These are phyloP conservation scores for Zygosaccharomyces lentus DNA, from an alignment of 805 yeast genomes.

Conservation along the genomic window DNA sequence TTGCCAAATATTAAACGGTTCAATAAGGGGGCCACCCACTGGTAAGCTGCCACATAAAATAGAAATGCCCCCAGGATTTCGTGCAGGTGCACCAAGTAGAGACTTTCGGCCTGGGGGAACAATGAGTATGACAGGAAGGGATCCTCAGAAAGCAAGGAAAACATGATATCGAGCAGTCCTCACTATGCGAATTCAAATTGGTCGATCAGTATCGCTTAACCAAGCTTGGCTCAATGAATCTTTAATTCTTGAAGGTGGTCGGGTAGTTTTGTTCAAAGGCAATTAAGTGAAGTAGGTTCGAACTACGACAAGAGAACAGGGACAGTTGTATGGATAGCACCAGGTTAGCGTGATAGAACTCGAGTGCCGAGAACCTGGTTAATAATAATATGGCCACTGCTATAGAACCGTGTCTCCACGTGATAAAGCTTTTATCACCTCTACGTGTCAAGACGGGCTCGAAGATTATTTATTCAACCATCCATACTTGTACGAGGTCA, in stretches of 20 bases:
- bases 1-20: conserved; percentile 48
- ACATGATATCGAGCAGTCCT: neutral
- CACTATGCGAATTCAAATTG: neutral
- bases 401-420: conserved; percentile 1
- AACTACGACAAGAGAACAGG: neutral
- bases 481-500: neutral
- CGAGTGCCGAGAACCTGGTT: neutral
- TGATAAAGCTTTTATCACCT: neutral
- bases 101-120: conserved; percentile 38
- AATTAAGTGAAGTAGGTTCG: neutral
- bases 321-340: neutral
- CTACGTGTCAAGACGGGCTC: neutral
- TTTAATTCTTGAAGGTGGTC: neutral
- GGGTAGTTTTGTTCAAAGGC: neutral
- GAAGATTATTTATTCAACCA: neutral
- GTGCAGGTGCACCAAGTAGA: conserved; percentile 60
- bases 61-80: conserved; percentile 60
- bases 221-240: neutral
- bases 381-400: neutral
- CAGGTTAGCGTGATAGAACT: neutral
- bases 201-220: neutral
- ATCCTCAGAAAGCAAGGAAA: conserved; percentile 13
- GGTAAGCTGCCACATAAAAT: conserved; percentile 55
- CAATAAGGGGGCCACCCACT: conserved; percentile 45
- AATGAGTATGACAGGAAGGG: conserved; percentile 31